These are phyloP conservation scores for Neurospora sp. DNA, from an alignment of 495 filamentous ascomycete genomes.

Conservation along the genomic window DNA sequence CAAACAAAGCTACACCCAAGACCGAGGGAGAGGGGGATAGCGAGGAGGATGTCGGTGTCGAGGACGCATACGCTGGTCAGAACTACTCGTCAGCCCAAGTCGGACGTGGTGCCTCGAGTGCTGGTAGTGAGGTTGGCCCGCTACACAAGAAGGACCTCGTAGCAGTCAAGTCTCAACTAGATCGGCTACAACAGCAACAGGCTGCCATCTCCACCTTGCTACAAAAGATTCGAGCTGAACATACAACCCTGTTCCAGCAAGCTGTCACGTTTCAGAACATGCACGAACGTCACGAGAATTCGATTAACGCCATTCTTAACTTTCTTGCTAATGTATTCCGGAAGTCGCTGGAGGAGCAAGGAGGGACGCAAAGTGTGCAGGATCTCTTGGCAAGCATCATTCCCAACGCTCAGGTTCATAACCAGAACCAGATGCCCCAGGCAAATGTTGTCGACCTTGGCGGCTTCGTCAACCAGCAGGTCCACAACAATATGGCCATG, in stretches of 20 bases:
- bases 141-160: slow-evolving; percentile 72
- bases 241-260: slow-evolving; percentile 82
- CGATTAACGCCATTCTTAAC: slow-evolving; percentile 93
- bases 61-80: slow-evolving; percentile 22
- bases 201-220: slow-evolving; percentile 72
- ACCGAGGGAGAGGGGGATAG: slow-evolving; percentile 63
- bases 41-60: slow-evolving; percentile 50
- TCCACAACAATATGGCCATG: slow-evolving; percentile 26
- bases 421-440: slow-evolving; percentile 38
- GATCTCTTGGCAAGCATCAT: slow-evolving; percentile 65
- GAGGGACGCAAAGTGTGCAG: slow-evolving; percentile 56
- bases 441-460: slow-evolving; percentile 65
- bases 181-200: slow-evolving; percentile 75
- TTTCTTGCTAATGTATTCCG: slow-evolving; percentile 96
- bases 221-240: slow-evolving; percentile 65
- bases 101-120: slow-evolving; percentile 11
- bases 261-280: slow-evolving; percentile 80
- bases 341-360: slow-evolving; percentile 48
- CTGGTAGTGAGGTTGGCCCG: slow-evolving; percentile 30
- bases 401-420: slow-evolving; percentile 35
- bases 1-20: slow-evolving; percentile 48
- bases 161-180: slow-evolving; percentile 66
- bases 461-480: slow-evolving; percentile 46
- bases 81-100: slow-evolving; percentile 2
- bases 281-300: slow-evolving; percentile 93